Base-by-base conservation (phyloP, 169 alveolate genomes). In the Cyclospora cayetanensis region DNA sequence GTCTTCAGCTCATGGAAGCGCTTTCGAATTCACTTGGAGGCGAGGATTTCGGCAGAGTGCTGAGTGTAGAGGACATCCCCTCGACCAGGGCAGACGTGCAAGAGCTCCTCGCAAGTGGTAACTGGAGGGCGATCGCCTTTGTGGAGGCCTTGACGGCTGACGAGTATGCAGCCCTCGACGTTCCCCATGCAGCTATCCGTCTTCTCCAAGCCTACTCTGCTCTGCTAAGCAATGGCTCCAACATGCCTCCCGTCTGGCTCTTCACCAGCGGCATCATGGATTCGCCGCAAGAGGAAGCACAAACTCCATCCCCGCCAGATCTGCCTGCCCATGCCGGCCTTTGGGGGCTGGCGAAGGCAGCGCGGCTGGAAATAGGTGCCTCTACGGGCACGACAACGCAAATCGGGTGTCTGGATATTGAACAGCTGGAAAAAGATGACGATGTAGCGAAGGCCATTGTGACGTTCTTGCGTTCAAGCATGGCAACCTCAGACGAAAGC, bases 291-390 rank as follows among this genome's bases (percentile, higher is more conserved):
- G 41, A 37, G 25, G 82, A 34, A 20, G 91, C 50, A 29, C 34
- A 52, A 37, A 53, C 82, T 11, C 72, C 91, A 15, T 92, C 92
- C 22, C 76, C 43, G 11, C 70, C 87, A 1, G 91, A 80, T 39
- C 77, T 86, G 18, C 96, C 97, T 35, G 91, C 87, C 22, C 93
- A 94, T 68, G 93, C 95, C 0, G 97, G 97, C 9, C 93, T 96
- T n/a, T 96, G 97, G 97, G 96, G 96, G 50, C 84, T 96, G 86
- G 95, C 93, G 1, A 94, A 93, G 37, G 94, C 97, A 11, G 95
- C 95, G 31, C 89, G 93, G 37, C 90, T 94, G 83, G 95, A 93
- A 68, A 34, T 90, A 35, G 95, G 90, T 34, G 90, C 65, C 3
- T 80, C 91, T 11, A 70, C 82, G 20, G 95, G 93, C 39, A 66